Percentiles rank a stretch among this genome's conserved stretches.
Conservation (phyloP, 306 rosid species). For the Fragaria ananassa region DNA sequence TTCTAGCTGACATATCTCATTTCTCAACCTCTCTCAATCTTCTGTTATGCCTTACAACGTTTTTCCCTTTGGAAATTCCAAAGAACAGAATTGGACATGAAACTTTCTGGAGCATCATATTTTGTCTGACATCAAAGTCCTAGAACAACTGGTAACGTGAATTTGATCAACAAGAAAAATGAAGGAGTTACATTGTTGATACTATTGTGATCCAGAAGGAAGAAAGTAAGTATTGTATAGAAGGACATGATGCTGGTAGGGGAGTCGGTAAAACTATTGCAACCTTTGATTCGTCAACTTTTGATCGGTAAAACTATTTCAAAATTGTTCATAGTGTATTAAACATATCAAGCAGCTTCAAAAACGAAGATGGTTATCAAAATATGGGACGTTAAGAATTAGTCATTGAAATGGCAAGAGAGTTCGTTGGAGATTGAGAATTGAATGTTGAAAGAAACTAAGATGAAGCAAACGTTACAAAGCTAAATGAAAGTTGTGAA, state of each 20-base stretch:
- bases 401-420: not conserved
- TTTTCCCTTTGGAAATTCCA: not conserved
- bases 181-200: not conserved
- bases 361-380: not conserved
- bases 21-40: not conserved
- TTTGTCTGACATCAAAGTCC: not conserved
- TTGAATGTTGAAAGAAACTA: not conserved
- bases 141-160: not conserved
- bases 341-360: not conserved
- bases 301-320: not conserved
- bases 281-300: not conserved
- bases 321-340: not conserved
- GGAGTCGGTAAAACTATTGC: not conserved
- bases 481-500: not conserved
- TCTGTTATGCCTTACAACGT: not conserved
- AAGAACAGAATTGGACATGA: not conserved
- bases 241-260: not conserved
- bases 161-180: not conserved
- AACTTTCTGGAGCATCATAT: not conserved
- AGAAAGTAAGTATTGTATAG: not conserved
- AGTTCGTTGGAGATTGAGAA: not conserved
- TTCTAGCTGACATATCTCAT: not conserved
- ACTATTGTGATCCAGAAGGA: not conserved
- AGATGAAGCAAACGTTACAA: not conserved
- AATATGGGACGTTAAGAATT: not conserved